Evolutionary conservation across 768 basidiomycete genomes (phyloP).

Genomic region (Mycena crocata): DNA sequence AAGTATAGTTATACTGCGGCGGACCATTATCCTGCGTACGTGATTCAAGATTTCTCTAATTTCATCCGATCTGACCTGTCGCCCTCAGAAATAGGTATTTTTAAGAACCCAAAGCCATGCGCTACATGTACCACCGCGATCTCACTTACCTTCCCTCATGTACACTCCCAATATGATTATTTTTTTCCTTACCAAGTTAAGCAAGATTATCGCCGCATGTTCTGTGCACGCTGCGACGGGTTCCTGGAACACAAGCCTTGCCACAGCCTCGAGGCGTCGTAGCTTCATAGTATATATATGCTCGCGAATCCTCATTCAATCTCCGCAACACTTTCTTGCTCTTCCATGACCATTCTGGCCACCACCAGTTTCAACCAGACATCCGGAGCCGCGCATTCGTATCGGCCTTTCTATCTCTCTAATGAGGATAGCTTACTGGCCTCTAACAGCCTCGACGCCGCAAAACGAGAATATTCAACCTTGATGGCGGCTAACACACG

Average conservation of each 20-base stretch:
- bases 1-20: too few species aligned
- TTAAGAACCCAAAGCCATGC: not conserved
- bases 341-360: not conserved
- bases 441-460: slow-evolving; percentile 14
- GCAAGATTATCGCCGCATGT: not conserved
- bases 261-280: slow-evolving; percentile 1
- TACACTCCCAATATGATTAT: not conserved
- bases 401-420: slow-evolving; percentile 20
- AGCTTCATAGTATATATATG: not conserved
- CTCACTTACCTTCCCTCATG: not conserved
- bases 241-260: too few species aligned
- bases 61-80: not conserved
- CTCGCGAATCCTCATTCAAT: not conserved
- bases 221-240: not conserved
- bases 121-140: not conserved
- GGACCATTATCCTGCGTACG: not conserved
- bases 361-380: not conserved
- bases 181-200: not conserved
- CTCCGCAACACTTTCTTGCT: not conserved
- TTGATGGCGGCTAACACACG: not conserved
- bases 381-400: not conserved
- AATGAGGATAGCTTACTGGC: slow-evolving; percentile 9
- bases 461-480: slow-evolving; percentile 15
- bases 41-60: not conserved
- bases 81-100: too few species aligned